phyloP scores from a whole-genome alignment of 768 basidiomycete genomes.

The Scleroderma citrinum region DNA sequence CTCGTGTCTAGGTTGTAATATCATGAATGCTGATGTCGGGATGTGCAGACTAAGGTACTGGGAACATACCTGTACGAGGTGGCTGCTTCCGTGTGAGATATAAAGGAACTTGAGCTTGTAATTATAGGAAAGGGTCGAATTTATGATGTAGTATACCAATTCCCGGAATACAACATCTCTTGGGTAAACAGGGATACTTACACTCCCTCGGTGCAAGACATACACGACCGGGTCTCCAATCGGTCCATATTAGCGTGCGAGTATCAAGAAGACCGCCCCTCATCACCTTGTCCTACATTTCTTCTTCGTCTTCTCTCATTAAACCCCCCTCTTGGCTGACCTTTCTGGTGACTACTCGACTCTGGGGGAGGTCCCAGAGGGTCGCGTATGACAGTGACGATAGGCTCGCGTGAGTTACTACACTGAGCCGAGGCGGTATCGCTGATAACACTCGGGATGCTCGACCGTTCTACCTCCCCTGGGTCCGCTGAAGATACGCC shows the following conservation, averaged over 20 bases:
- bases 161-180: neutral
- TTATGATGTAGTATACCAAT: neutral
- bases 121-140: neutral
- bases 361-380: conserved; percentile 27
- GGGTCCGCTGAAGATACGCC: neutral
- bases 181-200: neutral
- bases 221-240: neutral
- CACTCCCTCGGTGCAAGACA: neutral
- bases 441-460: neutral
- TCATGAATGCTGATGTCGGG: neutral
- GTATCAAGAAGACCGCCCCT: neutral
- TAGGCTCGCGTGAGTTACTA: neutral
- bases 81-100: neutral
- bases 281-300: conserved; percentile 1
- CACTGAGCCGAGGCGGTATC: neutral
- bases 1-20: neutral
- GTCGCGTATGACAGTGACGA: conserved; percentile 22
- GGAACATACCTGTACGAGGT: conserved; percentile 13
- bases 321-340: conserved; percentile 22
- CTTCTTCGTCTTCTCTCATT: conserved; percentile 17
- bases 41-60: conserved; percentile 10
- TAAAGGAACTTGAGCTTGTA: neutral
- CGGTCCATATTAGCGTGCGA: neutral
- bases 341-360: conserved; percentile 1
- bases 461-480: neutral